phyloP scores from a whole-genome alignment of 2,329 filamentous ascomycete genomes.

The Trichoderma sp. region DNA sequence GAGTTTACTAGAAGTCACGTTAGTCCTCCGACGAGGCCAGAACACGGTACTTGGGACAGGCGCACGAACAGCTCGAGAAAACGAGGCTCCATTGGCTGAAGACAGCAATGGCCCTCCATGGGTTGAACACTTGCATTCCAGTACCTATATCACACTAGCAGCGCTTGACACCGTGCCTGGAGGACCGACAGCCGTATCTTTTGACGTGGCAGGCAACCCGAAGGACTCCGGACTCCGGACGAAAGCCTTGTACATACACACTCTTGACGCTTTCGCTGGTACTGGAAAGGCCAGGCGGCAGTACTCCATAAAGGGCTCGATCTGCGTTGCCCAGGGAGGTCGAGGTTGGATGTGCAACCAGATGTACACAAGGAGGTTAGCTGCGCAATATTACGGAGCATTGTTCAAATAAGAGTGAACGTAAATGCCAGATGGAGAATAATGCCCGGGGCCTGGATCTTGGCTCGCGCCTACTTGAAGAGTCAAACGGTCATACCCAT shows the following conservation, averaged over 20 bases:
- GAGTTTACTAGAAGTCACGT: neutral
- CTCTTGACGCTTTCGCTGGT: neutral
- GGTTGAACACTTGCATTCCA: neutral
- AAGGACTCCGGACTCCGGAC: neutral
- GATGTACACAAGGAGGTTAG: neutral
- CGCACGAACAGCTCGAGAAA: conserved; percentile 1
- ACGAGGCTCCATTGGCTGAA: neutral
- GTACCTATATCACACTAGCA: neutral
- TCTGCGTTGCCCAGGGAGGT: neutral
- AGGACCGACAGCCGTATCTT: conserved; percentile 5
- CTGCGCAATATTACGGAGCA: conserved; percentile 16
- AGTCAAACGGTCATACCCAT: conserved; percentile 7
- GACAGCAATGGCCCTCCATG: neutral
- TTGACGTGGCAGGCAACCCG: neutral
- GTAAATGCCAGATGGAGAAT: conserved; percentile 21
- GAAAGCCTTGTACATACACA: neutral
- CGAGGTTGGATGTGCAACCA: neutral
- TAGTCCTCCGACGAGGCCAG: conserved; percentile 3
- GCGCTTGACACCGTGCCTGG: neutral
- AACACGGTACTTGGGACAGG: neutral
- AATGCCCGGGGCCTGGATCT: conserved; percentile 23
- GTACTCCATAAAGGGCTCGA: neutral
- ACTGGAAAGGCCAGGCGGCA: neutral
- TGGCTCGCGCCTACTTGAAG: conserved; percentile 10
- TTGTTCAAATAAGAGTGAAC: conserved; percentile 25